Percentiles rank a stretch among this genome's conserved stretches.
Conservation (phyloP, 331 rosid genomes). For the Acacia concinna region DNA sequence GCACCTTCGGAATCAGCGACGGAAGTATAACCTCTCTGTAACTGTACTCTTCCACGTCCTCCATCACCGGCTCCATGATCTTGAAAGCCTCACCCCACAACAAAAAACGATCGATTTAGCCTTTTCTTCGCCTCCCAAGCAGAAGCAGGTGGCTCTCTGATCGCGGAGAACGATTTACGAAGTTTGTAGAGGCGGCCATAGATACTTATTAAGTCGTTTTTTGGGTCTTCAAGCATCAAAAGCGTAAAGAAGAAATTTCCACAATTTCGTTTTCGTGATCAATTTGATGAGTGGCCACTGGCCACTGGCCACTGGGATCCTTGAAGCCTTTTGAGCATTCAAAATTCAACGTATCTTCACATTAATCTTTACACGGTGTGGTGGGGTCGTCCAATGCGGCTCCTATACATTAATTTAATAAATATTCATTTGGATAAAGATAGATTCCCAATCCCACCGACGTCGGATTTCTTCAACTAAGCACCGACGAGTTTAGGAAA, state of each 20-base stretch:
- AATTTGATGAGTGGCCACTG: neutral
- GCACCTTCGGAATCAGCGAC: slow-evolving; percentile 41
- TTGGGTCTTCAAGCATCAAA: neutral
- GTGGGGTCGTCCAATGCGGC: neutral
- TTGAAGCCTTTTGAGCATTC: neutral
- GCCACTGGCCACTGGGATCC: neutral
- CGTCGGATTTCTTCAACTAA: neutral
- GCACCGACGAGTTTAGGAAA: too few species aligned
- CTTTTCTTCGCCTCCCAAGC: neutral
- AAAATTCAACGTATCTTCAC: neutral
- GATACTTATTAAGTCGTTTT: neutral
- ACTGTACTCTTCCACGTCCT: slow-evolving; percentile 66
- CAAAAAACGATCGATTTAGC: neutral
- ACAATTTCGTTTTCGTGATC: neutral
- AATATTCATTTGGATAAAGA: too few species aligned
- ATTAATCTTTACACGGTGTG: neutral
- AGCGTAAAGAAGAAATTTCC: neutral
- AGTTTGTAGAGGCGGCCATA: neutral
- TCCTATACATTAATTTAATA: neutral
- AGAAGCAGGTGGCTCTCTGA: neutral
- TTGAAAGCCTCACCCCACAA: neutral
- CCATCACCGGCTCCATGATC: slow-evolving; percentile 62
- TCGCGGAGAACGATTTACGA: neutral
- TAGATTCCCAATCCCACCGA: neutral
- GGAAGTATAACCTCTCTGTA: slow-evolving; percentile 76